These are phyloP conservation scores for Microbotryum silenes-acaulis DNA, from an alignment of 1,284 basidiomycete species.

Conservation along the genomic window DNA sequence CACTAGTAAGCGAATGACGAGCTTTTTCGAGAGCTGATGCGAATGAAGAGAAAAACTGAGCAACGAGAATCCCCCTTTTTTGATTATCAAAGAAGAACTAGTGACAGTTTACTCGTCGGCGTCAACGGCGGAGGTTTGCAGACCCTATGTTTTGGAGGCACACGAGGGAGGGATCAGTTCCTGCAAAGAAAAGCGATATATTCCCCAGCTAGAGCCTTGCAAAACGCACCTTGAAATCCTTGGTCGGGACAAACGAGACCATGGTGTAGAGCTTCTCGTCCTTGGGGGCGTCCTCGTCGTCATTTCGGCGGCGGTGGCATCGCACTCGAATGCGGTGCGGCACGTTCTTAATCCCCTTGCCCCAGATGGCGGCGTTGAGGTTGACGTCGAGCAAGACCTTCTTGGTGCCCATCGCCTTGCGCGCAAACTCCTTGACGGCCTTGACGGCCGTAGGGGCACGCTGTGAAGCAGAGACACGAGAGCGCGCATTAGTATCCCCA, in stretches of 20 bases:
- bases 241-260: conserved; percentile 65
- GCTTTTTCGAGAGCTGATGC: too few relatives aligned
- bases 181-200: conserved; percentile 1
- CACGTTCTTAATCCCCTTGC: conserved; percentile 77
- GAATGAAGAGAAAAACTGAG: background rate
- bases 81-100: background rate
- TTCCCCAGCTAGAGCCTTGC: conserved; percentile 33
- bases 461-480: conserved; percentile 8
- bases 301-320: conserved; percentile 67
- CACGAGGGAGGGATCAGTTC: background rate
- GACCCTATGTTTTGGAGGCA: conserved; percentile 49
- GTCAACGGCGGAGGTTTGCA: conserved; percentile 73
- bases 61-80: background rate
- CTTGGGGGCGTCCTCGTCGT: conserved; percentile 28
- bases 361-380: conserved; percentile 89
- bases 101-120: conserved; percentile 35
- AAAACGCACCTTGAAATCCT: conserved; percentile 61
- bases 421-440: conserved; percentile 78
- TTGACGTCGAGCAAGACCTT: conserved; percentile 88
- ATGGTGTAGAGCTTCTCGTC: conserved; percentile 93
- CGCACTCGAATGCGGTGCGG: conserved; percentile 82
- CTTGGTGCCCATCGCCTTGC: conserved; percentile 84
- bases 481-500: background rate
- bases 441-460: conserved; percentile 83
- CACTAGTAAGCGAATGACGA: too few relatives aligned